These are phyloP conservation scores for Echeveria elegans DNA, from an alignment of 164 flowering plant species.

Conservation along the genomic window DNA sequence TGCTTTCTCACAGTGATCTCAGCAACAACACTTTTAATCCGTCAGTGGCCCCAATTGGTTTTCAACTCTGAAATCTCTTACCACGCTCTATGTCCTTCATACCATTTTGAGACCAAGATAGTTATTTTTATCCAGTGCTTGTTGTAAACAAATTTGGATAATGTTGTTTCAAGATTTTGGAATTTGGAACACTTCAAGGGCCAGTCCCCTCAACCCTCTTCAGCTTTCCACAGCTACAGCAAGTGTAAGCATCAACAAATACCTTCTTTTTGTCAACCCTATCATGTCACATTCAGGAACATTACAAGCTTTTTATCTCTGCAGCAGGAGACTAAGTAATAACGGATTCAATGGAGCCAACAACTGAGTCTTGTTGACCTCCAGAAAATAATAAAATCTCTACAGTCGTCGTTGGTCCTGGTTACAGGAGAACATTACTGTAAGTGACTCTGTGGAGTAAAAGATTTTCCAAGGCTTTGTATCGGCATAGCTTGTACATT, in stretches of 20 bases:
- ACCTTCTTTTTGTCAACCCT: not conserved
- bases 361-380: no score
- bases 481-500: not conserved
- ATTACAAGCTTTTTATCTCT: not conserved
- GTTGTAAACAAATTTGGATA: not conserved
- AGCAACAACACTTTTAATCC: slow-evolving; percentile 69
- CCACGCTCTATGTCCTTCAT: slow-evolving; percentile 59
- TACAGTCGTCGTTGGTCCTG: no score
- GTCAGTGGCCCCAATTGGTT: slow-evolving; percentile 82
- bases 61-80: slow-evolving; percentile 61
- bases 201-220: slow-evolving; percentile 4
- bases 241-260: slow-evolving; percentile 52
- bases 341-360: no score
- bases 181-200: slow-evolving; percentile 39
- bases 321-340: no score
- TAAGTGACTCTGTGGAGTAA: not conserved
- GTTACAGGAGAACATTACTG: no score
- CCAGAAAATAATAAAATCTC: no score
- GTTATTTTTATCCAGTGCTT: not conserved
- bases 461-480: not conserved
- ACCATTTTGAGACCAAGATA: not conserved
- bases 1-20: slow-evolving; percentile 51
- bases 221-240: slow-evolving; percentile 19
- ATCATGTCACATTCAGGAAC: not conserved
- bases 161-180: slow-evolving; percentile 41